These are phyloP conservation scores for Colletotrichum phormii DNA, from an alignment of 2,329 filamentous ascomycete genomes.

Conservation along the genomic window DNA sequence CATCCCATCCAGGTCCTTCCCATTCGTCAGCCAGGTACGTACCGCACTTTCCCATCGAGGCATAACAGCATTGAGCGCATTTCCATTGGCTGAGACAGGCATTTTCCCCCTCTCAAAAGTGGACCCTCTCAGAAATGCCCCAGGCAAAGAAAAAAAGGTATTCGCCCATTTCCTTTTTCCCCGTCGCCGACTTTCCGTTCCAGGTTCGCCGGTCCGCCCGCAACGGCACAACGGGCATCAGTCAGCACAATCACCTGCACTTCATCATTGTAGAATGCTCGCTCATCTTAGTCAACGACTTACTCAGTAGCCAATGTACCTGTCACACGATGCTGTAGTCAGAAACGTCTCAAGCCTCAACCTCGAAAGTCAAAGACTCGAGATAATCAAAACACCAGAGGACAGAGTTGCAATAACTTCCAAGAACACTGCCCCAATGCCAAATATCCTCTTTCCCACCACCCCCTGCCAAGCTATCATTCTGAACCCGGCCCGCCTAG, in stretches of 20 bases:
- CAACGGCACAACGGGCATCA: not conserved
- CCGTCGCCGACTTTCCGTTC: not conserved
- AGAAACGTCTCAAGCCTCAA: not conserved
- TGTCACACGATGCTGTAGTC: not conserved
- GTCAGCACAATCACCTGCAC: not conserved
- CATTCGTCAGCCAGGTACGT: constrained; percentile 20
- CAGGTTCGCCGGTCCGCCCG: not conserved
- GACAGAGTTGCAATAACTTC: not conserved
- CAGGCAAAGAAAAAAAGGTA: constrained; percentile 9
- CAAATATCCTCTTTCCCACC: not conserved
- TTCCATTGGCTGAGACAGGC: constrained; percentile 13
- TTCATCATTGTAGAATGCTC: not conserved
- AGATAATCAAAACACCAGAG: not conserved
- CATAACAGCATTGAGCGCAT: constrained; percentile 15
- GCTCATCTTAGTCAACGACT: not conserved
- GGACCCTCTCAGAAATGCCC: constrained; percentile 8
- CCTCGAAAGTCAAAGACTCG: not conserved
- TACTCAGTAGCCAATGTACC: not conserved
- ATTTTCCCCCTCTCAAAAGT: not conserved
- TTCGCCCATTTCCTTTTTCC: not conserved
- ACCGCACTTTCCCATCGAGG: not conserved
- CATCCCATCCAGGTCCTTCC: not conserved
- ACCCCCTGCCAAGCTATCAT: constrained; percentile 22
- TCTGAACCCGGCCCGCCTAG: not conserved
- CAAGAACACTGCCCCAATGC: constrained; percentile 15